Evolutionary conservation across 1,284 basidiomycete species (phyloP).

Genomic region (Ganoderma multipileum): DNA sequence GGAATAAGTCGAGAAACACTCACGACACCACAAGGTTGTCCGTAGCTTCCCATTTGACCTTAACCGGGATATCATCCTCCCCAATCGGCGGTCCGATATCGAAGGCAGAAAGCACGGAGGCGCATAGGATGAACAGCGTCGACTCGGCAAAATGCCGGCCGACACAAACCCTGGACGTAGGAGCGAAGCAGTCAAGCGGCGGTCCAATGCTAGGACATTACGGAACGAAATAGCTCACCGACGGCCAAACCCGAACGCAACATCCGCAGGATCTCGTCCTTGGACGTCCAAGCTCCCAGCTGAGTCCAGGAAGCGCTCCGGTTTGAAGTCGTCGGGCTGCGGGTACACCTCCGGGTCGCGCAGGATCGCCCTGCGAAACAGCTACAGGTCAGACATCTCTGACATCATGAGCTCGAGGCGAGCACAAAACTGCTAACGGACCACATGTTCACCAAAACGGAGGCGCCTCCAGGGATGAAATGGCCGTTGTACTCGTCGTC

Average conservation of each 20-base stretch:
- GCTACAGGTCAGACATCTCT: neutral
- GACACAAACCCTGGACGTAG: conserved; percentile 18
- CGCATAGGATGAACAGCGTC: conserved; percentile 19
- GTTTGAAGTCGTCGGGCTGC: conserved; percentile 26
- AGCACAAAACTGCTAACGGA: neutral
- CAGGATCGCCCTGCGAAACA: conserved; percentile 23
- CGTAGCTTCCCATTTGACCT: neutral
- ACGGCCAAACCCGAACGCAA: conserved; percentile 21
- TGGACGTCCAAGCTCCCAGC: neutral
- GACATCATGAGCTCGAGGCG: too few species aligned
- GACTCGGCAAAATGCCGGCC: conserved; percentile 18
- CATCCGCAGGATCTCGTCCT: conserved; percentile 2
- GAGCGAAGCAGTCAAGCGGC: neutral
- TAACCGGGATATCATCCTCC: neutral
- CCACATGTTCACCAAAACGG: conserved; percentile 26
- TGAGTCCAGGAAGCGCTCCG: conserved; percentile 17
- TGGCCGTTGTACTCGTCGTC: conserved; percentile 26
- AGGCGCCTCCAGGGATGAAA: conserved; percentile 20
- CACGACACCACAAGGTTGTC: neutral
- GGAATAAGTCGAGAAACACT: neutral
- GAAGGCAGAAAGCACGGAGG: conserved; percentile 19
- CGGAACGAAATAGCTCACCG: conserved; percentile 6
- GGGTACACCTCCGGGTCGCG: conserved; percentile 30
- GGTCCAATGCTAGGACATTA: neutral
- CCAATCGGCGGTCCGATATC: conserved; percentile 11